These are phyloP conservation scores for Aspergillus ruber DNA, from an alignment of 2,329 filamentous ascomycete species.

Conservation along the genomic window DNA sequence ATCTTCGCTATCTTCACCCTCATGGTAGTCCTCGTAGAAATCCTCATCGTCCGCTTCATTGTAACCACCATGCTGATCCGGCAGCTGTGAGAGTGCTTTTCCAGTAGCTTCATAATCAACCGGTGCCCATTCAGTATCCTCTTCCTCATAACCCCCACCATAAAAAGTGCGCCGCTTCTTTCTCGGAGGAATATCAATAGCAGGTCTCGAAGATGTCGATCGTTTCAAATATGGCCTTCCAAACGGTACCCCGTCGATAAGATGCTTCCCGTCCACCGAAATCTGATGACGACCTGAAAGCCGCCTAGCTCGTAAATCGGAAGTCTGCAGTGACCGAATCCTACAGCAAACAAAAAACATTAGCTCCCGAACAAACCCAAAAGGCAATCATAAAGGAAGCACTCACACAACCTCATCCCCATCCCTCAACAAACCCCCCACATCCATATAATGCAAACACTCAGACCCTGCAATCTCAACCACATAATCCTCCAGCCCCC, in stretches of 20 bases:
- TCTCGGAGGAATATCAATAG: slow-evolving; percentile 64
- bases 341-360: slow-evolving; percentile 36
- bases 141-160: slow-evolving; percentile 21
- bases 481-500: slow-evolving; percentile 84
- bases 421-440: slow-evolving; percentile 65
- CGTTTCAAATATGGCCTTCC: slow-evolving; percentile 63
- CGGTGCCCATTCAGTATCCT: slow-evolving; percentile 26
- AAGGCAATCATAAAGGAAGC: background rate
- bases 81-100: slow-evolving; percentile 19
- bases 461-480: slow-evolving; percentile 81
- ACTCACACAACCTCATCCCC: slow-evolving; percentile 77
- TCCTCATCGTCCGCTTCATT: slow-evolving; percentile 24
- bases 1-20: slow-evolving; percentile 14
- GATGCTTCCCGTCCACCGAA: slow-evolving; percentile 65
- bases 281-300: slow-evolving; percentile 78
- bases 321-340: slow-evolving; percentile 69
- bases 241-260: slow-evolving; percentile 81
- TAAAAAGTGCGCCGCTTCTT: slow-evolving; percentile 53
- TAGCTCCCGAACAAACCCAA: slow-evolving; percentile 2
- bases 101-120: slow-evolving; percentile 17
- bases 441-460: slow-evolving; percentile 75
- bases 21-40: slow-evolving; percentile 18
- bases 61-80: slow-evolving; percentile 11
- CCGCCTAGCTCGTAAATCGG: slow-evolving; percentile 66
- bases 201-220: slow-evolving; percentile 54